Conservation (phyloP, 2,329 filamentous ascomycete species). For the Aschersonia sp. region DNA sequence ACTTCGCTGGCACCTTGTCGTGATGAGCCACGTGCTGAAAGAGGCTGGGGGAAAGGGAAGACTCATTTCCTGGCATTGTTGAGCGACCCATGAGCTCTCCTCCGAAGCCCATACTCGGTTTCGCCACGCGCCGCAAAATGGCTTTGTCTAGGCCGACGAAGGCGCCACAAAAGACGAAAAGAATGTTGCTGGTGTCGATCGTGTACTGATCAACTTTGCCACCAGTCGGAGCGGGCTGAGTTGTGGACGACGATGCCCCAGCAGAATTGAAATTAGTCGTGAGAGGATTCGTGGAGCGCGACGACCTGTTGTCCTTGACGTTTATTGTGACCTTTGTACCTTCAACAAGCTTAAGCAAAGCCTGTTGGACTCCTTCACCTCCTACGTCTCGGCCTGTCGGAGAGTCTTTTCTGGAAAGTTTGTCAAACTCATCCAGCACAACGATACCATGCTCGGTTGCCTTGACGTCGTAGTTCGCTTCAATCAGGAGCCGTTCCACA, state of each 20-base stretch:
- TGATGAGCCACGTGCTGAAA: conserved; percentile 44
- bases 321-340: conserved; percentile 87
- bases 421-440: conserved; percentile 93
- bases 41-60: conserved; percentile 50
- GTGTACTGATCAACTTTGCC: conserved; percentile 50
- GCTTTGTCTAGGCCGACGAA: conserved; percentile 87
- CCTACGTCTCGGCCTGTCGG: conserved; percentile 86
- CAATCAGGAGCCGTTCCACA: conserved; percentile 77
- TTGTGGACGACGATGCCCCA: conserved; percentile 26
- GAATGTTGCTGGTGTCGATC: conserved; percentile 86
- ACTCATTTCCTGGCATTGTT: conserved; percentile 29
- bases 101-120: conserved; percentile 78
- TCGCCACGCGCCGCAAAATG: conserved; percentile 74
- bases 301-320: conserved; percentile 61
- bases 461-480: conserved; percentile 76
- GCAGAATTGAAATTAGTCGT: conserved; percentile 36
- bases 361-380: conserved; percentile 93
- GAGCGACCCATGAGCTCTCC: conserved; percentile 55
- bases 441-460: conserved; percentile 85
- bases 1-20: conserved; percentile 17
- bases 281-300: conserved; percentile 34
- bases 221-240: conserved; percentile 28
- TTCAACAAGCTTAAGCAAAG: conserved; percentile 88
- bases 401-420: conserved; percentile 80
- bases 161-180: conserved; percentile 93